Conservation (phyloP, 768 basidiomycete genomes). For the Tylopilus sp. region DNA sequence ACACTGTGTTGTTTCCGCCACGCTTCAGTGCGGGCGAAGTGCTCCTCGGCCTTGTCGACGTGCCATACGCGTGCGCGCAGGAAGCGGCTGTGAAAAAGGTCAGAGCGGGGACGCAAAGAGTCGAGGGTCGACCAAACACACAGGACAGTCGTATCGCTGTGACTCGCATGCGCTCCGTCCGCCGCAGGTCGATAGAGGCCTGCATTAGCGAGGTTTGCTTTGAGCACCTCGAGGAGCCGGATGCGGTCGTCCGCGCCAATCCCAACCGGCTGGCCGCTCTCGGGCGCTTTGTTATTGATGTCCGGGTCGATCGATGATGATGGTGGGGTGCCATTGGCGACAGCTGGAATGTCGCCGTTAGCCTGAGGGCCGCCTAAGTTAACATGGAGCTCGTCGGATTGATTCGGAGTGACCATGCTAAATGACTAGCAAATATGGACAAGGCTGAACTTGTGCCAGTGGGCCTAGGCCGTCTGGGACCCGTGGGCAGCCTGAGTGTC, state of each 20-base stretch:
- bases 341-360: background rate
- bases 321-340: background rate
- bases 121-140: slow-evolving; percentile 31
- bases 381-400: background rate
- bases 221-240: slow-evolving; percentile 45
- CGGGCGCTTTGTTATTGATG: background rate
- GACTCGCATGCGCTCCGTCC: slow-evolving; percentile 39
- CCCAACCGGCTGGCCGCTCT: background rate
- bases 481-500: too few species aligned
- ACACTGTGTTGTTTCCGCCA: slow-evolving; percentile 69
- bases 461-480: too few species aligned
- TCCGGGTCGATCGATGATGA: background rate
- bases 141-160: slow-evolving; percentile 68
- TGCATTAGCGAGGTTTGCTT: slow-evolving; percentile 43
- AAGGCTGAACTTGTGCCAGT: background rate
- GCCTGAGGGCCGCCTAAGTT: background rate
- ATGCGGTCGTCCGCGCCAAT: background rate
- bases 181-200: slow-evolving; percentile 47
- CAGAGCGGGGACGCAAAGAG: background rate
- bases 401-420: slow-evolving; percentile 11
- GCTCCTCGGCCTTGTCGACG: slow-evolving; percentile 56
- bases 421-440: background rate
- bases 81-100: slow-evolving; percentile 60
- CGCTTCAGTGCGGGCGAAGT: slow-evolving; percentile 62
- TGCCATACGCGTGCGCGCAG: slow-evolving; percentile 77